A percentile compares a stretch with the other conserved stretches of the same genome.
Evolutionary conservation across 2,329 filamentous ascomycete species (phyloP).

Genomic region (Paecilomyces sp.): DNA sequence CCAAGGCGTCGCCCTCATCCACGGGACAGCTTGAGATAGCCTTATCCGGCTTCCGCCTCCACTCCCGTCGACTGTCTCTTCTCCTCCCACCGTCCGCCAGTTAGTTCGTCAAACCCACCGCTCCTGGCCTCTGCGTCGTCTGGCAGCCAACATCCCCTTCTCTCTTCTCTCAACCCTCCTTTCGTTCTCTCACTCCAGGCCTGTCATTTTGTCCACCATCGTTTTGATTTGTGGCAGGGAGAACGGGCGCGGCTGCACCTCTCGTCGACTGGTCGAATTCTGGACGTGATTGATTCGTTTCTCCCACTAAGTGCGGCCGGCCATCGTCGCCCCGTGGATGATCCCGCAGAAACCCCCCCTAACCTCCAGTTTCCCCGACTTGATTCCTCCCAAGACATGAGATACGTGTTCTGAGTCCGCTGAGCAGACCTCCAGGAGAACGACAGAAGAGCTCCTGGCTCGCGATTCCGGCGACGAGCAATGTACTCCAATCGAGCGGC

Average conservation of each 20-base stretch:
- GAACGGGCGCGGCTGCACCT: neutral
- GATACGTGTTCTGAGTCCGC: neutral
- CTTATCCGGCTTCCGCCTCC: constrained; percentile 10
- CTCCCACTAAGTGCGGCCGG: constrained; percentile 1
- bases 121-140: neutral
- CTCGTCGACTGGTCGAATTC: constrained; percentile 1
- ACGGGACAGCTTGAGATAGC: constrained; percentile 4
- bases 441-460: neutral
- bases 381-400: neutral
- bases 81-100: constrained; percentile 4
- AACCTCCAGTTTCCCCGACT: neutral
- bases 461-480: constrained; percentile 1
- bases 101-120: neutral
- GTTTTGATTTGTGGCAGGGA: neutral
- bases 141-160: neutral
- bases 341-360: constrained; percentile 1
- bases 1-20: neutral
- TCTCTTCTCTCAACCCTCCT: neutral
- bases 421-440: neutral
- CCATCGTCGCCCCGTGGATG: neutral
- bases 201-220: neutral
- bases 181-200: neutral
- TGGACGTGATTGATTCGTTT: constrained; percentile 5
- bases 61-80: constrained; percentile 7
- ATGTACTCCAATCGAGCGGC: constrained; percentile 28